A percentile compares a stretch with the other conserved stretches of the same genome.
Evolutionary conservation across 2,329 filamentous ascomycete genomes (phyloP).

Genomic region (Bipolaris cookei): DNA sequence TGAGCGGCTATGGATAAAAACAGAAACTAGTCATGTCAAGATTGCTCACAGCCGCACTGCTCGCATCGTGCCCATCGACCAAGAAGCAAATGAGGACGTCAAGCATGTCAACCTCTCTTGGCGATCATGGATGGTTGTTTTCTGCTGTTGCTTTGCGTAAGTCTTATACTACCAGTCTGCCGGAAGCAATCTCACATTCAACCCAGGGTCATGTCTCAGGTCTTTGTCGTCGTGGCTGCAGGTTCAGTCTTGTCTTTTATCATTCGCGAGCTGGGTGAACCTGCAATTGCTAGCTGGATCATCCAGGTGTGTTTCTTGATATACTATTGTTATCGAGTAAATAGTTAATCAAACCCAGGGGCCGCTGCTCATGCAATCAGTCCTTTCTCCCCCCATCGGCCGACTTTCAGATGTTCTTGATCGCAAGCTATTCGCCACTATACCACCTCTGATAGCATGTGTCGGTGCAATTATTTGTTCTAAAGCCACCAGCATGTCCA

Average conservation of each 20-base stretch:
- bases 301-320: constrained; percentile 52
- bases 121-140: constrained; percentile 61
- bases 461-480: constrained; percentile 62
- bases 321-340: accelerated
- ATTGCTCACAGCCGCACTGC: constrained; percentile 14
- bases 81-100: constrained; percentile 38
- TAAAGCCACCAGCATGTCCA: constrained; percentile 62
- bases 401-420: constrained; percentile 64
- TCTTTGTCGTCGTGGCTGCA: constrained; percentile 63
- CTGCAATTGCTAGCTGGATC: constrained; percentile 61
- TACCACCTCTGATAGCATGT: constrained; percentile 62
- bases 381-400: constrained; percentile 63
- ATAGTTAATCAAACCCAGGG: constrained; percentile 48
- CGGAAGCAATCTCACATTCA: constrained; percentile 4
- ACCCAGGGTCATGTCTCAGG: constrained; percentile 57
- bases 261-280: constrained; percentile 60
- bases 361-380: constrained; percentile 63
- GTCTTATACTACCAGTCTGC: constrained; percentile 18
- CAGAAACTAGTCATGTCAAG: constrained; percentile 23
- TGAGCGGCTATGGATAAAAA: constrained; percentile 29
- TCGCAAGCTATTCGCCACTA: constrained; percentile 60
- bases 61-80: constrained; percentile 35
- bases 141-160: constrained; percentile 58
- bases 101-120: constrained; percentile 59
- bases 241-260: constrained; percentile 64